Base-by-base conservation (phyloP, 1,139 yeast species). In the Pichia inconspicua region DNA sequence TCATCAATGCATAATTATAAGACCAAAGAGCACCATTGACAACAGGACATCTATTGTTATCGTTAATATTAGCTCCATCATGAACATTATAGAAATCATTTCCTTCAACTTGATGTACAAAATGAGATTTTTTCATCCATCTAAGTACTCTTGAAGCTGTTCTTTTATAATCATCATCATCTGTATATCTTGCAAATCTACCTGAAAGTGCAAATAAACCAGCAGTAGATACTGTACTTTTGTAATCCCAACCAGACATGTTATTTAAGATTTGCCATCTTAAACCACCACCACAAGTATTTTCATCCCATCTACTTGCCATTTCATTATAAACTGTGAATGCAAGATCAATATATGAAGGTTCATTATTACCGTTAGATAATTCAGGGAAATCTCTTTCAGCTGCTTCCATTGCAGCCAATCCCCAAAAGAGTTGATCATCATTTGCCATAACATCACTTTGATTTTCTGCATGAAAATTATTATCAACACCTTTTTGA, bases 361-460 rank as follows among this genome's bases (percentile, higher is more conserved):
- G 82, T 17, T 48, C 45, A 55, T 75, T 60, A 2, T 36, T 22
- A 45, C 71, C 72, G 1, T 65, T 62, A 7, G 63, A 59, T 6
- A 96, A 96, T 60, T 85, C 83, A 3, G 87, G 71, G 63, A 88
- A 88, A 66, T 86, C 85, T 64, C 87, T 77, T 64, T 89, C 97
- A 0, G 92, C 89, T 2, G 96, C 96, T 11, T 78, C 82, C 84
- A 89, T 86, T 2, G 78, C 95, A 1, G 95, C 88, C 50, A 89
- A 74, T 2, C 96, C 97, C 97, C 97, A 89, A 65, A 89, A 87
- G 1, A 90, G 96, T 70, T 89, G 97, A 71, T 90, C 97, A 73
- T 90, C 97, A 64, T 90, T 90, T 65, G 97, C 97, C 71, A 89
- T 97, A 1, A 96, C 86, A 17, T 90, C 82, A 14, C 94, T 78